phyloP scores from a whole-genome alignment of 768 basidiomycete genomes.

The Podaxis carcinomalis region DNA sequence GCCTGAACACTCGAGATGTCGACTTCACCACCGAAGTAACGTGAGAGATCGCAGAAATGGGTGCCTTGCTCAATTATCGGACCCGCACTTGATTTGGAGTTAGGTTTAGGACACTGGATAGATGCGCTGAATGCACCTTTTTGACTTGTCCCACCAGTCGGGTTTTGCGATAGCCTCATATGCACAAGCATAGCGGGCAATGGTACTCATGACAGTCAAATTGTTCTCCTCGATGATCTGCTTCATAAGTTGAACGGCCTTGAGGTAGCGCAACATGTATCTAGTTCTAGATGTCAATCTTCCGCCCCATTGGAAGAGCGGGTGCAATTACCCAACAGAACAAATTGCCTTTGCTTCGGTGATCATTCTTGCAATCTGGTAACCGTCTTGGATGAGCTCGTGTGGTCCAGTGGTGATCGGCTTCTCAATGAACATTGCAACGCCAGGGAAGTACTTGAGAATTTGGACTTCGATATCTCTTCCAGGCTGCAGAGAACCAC shows the following conservation, averaged over 20 bases:
- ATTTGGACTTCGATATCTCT: slow-evolving; percentile 88
- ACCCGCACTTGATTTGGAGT: slow-evolving; percentile 48
- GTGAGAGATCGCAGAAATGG: slow-evolving; percentile 94
- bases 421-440: slow-evolving; percentile 90
- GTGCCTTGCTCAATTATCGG: slow-evolving; percentile 91
- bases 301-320: not conserved
- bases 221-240: slow-evolving; percentile 92
- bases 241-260: slow-evolving; percentile 96
- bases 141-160: slow-evolving; percentile 94
- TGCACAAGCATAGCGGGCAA: slow-evolving; percentile 90
- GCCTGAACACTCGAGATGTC: slow-evolving; percentile 78
- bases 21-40: slow-evolving; percentile 96
- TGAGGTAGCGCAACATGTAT: slow-evolving; percentile 92
- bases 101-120: slow-evolving; percentile 7
- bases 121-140: slow-evolving; percentile 42
- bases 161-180: slow-evolving; percentile 76
- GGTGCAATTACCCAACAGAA: slow-evolving; percentile 71
- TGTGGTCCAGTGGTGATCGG: slow-evolving; percentile 81
- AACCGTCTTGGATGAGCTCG: slow-evolving; percentile 63
- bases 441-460: slow-evolving; percentile 81
- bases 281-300: slow-evolving; percentile 29
- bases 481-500: slow-evolving; percentile 70
- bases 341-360: slow-evolving; percentile 69
- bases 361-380: slow-evolving; percentile 70
- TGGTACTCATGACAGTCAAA: slow-evolving; percentile 92